Base-by-base conservation (phyloP, 352 stramenopile species). In the Plasmopara muralis region DNA sequence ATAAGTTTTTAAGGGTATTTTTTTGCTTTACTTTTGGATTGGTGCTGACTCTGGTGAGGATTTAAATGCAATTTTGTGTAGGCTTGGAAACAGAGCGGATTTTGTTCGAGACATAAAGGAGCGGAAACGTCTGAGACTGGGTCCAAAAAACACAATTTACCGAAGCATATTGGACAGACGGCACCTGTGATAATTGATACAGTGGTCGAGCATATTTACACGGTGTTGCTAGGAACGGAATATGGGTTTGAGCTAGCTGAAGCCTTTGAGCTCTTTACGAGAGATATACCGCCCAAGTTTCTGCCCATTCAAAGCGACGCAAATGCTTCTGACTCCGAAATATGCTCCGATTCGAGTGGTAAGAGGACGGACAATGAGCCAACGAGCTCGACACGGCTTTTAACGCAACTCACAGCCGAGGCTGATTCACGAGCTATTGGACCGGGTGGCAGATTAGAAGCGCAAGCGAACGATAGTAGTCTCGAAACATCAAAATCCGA, bases 71-170 rank as follows among this genome's bases (percentile, higher is more conserved):
- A 45, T 52, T 30, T 53, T 46, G 33, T 31, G 0, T 58, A 92
- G 81, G 77, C 82, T 1, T 92, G 82, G 82, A 92, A 90, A 20
- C 63, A 60, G 13, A 76, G 57, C 25, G 84, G 84, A 0, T 94
- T 94, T 60, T 94, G 84, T 48, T 74, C 73, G 6, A 85, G 76
- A 34, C 84, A 94, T 45, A 70, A 82, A 38, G 84, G 84, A n/a
- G 46, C 67, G 5, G 69, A 83, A 37, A 50, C 57, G 12, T 52
- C 72, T 2, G 61, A 81, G 6, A 44, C 15, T 18, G 55, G 50
- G 47, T 39, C 53, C 0, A 83, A 77, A 43, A 86, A 82, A 29
- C 53, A 74, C 33, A 84, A 71, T n/a, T 46, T 93, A 29, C 83
- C 83, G 0, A 90, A 89, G 53, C 60, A 68, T 10, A 62, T 93